Evolutionary conservation across 2,329 filamentous ascomycete genomes (phyloP).

Genomic region (Colletotrichum eleusines): DNA sequence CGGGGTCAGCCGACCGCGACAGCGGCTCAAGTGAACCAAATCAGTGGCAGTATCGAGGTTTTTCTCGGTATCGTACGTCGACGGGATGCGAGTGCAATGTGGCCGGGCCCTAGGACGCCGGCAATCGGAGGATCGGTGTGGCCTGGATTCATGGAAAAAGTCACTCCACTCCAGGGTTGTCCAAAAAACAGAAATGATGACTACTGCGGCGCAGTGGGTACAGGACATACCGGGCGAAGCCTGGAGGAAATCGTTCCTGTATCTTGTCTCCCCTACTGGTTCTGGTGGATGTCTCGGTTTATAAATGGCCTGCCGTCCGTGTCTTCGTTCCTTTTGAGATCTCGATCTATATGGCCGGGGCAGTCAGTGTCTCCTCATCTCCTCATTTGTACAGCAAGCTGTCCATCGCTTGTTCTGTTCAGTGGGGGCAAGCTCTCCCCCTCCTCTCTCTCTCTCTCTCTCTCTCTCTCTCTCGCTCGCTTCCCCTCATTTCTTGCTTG

Average conservation of each 20-base stretch:
- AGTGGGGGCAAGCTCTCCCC: constrained; percentile 3
- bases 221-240: constrained; percentile 23
- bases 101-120: constrained; percentile 24
- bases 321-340: constrained; percentile 22
- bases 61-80: constrained; percentile 27
- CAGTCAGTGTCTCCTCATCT: constrained; percentile 26
- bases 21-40: constrained; percentile 37
- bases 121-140: constrained; percentile 31
- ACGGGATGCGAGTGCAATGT: constrained; percentile 20
- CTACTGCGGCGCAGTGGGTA: constrained; percentile 28
- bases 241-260: constrained; percentile 20
- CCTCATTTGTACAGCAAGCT: constrained; percentile 26
- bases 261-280: constrained; percentile 4
- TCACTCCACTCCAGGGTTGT: constrained; percentile 41
- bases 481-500: constrained; percentile 17
- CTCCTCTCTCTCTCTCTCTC: background rate
- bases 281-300: background rate
- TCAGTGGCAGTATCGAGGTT: constrained; percentile 16
- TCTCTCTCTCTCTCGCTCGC: background rate
- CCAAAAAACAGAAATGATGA: constrained; percentile 8
- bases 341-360: constrained; percentile 28
- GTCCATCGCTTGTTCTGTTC: constrained; percentile 23
- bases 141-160: constrained; percentile 34
- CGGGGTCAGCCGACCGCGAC: constrained; percentile 33
- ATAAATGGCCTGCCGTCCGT: constrained; percentile 33